Conservation (phyloP, 495 filamentous ascomycete species). For the Aspergillus nanangensis region DNA sequence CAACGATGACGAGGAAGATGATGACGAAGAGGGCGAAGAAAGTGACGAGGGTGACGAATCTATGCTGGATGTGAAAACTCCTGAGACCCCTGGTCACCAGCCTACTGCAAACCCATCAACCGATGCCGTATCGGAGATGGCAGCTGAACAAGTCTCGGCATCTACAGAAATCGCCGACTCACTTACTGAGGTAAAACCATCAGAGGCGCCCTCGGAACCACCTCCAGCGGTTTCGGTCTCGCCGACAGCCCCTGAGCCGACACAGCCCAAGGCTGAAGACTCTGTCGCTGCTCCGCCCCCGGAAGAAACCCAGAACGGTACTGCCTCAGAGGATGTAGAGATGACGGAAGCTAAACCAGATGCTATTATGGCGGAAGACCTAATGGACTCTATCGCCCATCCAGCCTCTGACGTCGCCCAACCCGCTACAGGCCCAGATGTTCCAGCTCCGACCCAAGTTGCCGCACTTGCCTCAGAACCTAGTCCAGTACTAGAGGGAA, state of each 20-base stretch:
- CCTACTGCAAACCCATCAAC: constrained; percentile 19
- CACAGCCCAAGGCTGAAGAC: constrained; percentile 1
- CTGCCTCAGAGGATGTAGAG: constrained; percentile 22
- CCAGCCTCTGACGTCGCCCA: not conserved
- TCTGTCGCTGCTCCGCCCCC: constrained; percentile 2
- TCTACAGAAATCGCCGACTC: not conserved
- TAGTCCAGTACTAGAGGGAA: too few species aligned
- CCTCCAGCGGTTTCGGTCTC: constrained; percentile 1
- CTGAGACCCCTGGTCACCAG: constrained; percentile 29
- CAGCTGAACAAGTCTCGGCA: constrained; percentile 13
- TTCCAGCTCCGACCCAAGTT: too few species aligned
- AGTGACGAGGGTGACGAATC: constrained; percentile 53
- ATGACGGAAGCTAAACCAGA: constrained; percentile 14
- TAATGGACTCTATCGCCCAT: not conserved
- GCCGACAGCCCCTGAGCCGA: constrained; percentile 7
- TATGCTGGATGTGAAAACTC: constrained; percentile 49
- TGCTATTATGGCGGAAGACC: not conserved
- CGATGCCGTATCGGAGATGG: constrained; percentile 14
- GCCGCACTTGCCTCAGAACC: too few species aligned
- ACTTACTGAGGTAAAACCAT: not conserved
- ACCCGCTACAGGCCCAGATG: not conserved
- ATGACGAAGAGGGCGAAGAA: constrained; percentile 43
- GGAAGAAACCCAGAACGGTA: constrained; percentile 6
- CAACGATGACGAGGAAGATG: constrained; percentile 40
- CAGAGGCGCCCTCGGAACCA: constrained; percentile 12